Evolutionary conservation across 305 asterid species (phyloP).

Genomic region (Fraxinus albicans): DNA sequence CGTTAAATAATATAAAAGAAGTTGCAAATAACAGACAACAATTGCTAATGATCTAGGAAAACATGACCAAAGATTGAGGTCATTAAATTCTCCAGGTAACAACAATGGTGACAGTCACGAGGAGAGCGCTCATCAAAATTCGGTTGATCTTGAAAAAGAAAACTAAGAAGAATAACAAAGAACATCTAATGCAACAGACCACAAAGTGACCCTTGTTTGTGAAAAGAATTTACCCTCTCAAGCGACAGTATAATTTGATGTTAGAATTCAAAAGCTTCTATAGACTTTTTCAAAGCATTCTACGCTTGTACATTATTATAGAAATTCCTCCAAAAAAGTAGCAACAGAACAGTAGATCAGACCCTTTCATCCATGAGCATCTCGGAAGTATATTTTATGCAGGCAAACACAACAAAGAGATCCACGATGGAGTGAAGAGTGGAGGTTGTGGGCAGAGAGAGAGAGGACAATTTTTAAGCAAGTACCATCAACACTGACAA

Average conservation of each 20-base stretch:
- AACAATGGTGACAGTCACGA: neutral
- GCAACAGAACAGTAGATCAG: neutral
- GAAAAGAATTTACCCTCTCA: neutral
- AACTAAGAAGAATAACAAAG: neutral
- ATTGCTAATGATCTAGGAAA: neutral
- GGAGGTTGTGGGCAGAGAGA: neutral
- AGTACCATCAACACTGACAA: neutral
- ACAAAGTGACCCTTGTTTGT: neutral
- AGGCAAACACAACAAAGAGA: neutral
- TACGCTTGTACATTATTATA: neutral
- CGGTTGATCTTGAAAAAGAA: neutral
- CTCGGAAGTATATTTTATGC: neutral
- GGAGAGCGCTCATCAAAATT: neutral
- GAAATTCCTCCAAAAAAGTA: neutral
- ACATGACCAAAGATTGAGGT: neutral
- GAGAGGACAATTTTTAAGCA: neutral
- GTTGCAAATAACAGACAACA: neutral
- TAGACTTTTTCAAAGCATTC: neutral
- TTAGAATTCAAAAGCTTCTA: neutral
- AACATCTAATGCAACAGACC: neutral
- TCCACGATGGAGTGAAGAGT: neutral
- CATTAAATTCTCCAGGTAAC: neutral
- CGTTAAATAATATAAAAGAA: neutral
- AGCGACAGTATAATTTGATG: neutral
- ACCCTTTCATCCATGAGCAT: neutral